Evolutionary conservation across 148 eudicot genomes (phyloP).

Genomic region (Silene uniflora): DNA sequence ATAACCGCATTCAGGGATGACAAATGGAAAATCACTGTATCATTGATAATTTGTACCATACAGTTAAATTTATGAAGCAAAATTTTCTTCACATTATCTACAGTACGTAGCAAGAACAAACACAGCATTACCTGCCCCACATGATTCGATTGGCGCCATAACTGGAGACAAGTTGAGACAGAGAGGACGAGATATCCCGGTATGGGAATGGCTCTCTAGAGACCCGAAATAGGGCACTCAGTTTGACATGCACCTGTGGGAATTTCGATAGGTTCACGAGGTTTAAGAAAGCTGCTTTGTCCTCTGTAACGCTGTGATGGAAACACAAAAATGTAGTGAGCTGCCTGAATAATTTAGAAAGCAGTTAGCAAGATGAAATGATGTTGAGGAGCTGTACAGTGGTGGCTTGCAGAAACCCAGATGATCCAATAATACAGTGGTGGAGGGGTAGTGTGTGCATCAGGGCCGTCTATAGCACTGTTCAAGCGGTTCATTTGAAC

Average conservation of each 20-base stretch:
- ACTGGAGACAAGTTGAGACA: constrained; percentile 54
- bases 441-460: constrained; percentile 72
- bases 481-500: no score
- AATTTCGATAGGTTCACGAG: constrained; percentile 69
- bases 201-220: constrained; percentile 72
- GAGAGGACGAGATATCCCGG: constrained; percentile 48
- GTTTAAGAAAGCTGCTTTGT: constrained; percentile 43
- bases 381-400: constrained; percentile 33
- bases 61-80: not conserved
- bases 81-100: not conserved
- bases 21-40: constrained; percentile 85
- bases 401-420: constrained; percentile 88
- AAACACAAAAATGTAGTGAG: constrained; percentile 9
- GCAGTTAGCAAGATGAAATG: not conserved
- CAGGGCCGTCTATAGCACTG: no score
- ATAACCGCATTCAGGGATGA: constrained; percentile 77
- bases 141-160: constrained; percentile 86
- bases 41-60: not conserved
- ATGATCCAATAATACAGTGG: constrained; percentile 79
- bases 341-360: constrained; percentile 1
- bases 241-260: constrained; percentile 81
- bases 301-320: constrained; percentile 56
- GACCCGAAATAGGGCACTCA: constrained; percentile 87
- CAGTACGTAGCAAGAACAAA: not conserved
- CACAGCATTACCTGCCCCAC: constrained; percentile 81